Evolutionary conservation across 139 green algal species (phyloP).

Genomic region (Tetradesmus lagerheimii): DNA sequence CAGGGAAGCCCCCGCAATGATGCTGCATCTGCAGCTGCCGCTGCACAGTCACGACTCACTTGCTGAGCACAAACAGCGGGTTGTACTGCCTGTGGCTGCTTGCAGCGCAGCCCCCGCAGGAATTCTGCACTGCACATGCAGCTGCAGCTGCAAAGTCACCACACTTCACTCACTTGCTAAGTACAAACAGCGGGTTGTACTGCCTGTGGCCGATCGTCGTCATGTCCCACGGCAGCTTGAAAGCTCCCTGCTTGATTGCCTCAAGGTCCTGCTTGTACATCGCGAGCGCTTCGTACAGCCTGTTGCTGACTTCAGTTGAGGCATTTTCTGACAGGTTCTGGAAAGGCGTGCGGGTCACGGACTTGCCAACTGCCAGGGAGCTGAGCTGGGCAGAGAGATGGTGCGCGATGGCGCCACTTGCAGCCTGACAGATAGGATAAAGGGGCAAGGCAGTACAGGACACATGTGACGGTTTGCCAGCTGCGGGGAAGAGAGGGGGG

Average conservation of each 20-base stretch:
- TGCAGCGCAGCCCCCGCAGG: too few relatives aligned
- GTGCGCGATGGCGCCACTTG: slow-evolving; percentile 31
- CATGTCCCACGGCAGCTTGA: slow-evolving; percentile 89
- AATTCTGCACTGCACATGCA: too few relatives aligned
- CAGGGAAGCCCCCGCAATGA: too few relatives aligned
- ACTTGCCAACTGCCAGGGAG: not conserved
- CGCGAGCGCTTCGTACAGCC: slow-evolving; percentile 48
- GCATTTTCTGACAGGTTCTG: not conserved
- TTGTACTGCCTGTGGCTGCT: slow-evolving; percentile 36
- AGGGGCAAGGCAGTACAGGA: not conserved
- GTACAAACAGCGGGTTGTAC: slow-evolving; percentile 82
- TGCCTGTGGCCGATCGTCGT: slow-evolving; percentile 75
- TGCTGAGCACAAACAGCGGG: slow-evolving; percentile 73
- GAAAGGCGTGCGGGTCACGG: not conserved
- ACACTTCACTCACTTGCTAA: slow-evolving; percentile 35
- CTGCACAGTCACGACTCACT: too few relatives aligned
- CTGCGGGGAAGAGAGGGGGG: too few relatives aligned
- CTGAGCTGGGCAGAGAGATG: not conserved
- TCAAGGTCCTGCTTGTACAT: slow-evolving; percentile 60
- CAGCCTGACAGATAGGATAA: too few relatives aligned
- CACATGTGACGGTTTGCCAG: not conserved
- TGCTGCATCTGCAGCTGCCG: too few relatives aligned
- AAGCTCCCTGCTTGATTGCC: slow-evolving; percentile 44
- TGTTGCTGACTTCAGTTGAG: slow-evolving; percentile 33
- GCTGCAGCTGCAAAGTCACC: too few relatives aligned